Percentiles rank a stretch among this genome's conserved stretches.
phyloP scores from a whole-genome alignment of 345 rosid genomes.

The Populus ilicifolia region DNA sequence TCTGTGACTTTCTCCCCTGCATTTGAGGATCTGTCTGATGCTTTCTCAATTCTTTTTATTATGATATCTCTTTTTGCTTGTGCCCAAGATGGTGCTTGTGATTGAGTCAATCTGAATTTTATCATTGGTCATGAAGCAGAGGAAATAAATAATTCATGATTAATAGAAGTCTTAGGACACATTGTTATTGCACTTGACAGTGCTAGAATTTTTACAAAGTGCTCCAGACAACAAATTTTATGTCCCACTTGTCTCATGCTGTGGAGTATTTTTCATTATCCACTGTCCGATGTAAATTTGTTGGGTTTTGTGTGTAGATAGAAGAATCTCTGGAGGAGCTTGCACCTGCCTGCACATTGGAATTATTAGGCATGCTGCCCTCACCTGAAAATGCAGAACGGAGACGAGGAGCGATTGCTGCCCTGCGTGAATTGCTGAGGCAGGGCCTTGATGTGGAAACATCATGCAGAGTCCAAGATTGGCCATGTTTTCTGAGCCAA shows the following conservation, averaged over 20 bases:
- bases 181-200: background rate
- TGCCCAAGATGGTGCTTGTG: background rate
- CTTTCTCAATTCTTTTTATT: background rate
- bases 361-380: conserved; percentile 72
- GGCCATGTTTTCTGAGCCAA: conserved; percentile 78
- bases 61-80: background rate
- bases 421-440: conserved; percentile 77
- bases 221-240: background rate
- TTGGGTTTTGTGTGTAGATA: conserved; percentile 45
- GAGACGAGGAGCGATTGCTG: conserved; percentile 86
- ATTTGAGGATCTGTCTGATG: background rate
- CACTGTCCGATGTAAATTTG: conserved; percentile 7
- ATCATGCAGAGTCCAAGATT: conserved; percentile 77
- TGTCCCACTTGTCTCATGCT: background rate
- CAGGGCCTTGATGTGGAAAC: conserved; percentile 92
- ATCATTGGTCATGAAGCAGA: background rate
- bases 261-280: background rate
- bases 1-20: background rate
- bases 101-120: background rate
- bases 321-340: conserved; percentile 98
- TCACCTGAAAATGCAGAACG: conserved; percentile 80
- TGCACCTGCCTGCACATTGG: conserved; percentile 97
- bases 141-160: background rate
- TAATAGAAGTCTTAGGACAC: background rate
- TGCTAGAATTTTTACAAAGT: background rate